phyloP scores from a whole-genome alignment of 345 rosid species.

The Pelargonium nanum region DNA sequence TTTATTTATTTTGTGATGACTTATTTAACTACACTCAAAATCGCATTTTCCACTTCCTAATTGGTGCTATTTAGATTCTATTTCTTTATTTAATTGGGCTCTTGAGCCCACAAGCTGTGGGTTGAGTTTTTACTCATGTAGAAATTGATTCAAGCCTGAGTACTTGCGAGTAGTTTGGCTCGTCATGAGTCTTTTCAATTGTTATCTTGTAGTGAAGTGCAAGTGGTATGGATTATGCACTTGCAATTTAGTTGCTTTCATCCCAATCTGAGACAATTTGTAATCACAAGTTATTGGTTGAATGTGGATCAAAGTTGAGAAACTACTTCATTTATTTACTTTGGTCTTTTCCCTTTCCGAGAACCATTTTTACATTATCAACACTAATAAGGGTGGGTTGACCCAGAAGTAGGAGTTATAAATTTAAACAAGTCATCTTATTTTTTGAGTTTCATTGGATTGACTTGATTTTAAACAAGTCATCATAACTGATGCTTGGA shows the following conservation, averaged over 20 bases:
- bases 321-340: not conserved
- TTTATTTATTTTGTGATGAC: too few relatives aligned
- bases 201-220: too few relatives aligned
- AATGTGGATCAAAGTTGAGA: not conserved
- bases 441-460: not conserved
- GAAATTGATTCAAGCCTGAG: not conserved
- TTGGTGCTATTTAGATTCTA: too few relatives aligned
- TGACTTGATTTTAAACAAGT: not conserved
- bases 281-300: not conserved
- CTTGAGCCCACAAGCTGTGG: too few relatives aligned
- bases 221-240: too few relatives aligned
- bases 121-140: too few relatives aligned
- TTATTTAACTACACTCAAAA: too few relatives aligned
- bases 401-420: not conserved
- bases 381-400: not conserved
- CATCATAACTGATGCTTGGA: slow-evolving; percentile 1
- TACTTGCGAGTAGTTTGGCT: too few relatives aligned
- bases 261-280: not conserved
- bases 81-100: too few relatives aligned
- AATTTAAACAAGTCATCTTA: not conserved
- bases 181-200: too few relatives aligned
- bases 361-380: not conserved
- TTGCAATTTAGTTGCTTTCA: not conserved
- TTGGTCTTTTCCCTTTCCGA: not conserved
- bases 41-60: too few relatives aligned